A percentile compares a stretch with the other conserved stretches of the same genome.
These are phyloP conservation scores for Vanilla planifolia DNA, from an alignment of 106 monocot species.

Conservation along the genomic window DNA sequence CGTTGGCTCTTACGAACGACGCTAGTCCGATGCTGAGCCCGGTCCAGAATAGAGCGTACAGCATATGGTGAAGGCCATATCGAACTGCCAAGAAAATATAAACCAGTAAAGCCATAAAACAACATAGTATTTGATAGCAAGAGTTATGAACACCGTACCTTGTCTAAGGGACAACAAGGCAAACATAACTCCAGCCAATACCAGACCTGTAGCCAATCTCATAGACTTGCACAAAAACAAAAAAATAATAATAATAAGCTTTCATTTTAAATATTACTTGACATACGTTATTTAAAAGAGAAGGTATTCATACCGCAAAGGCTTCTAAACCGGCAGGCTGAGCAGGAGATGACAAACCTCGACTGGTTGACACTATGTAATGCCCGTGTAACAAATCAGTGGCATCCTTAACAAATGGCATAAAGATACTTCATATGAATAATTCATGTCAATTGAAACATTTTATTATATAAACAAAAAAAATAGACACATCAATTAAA, in stretches of 20 bases:
- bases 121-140: background rate
- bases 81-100: constrained; percentile 36
- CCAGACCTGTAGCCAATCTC: constrained; percentile 44
- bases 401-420: constrained; percentile 44
- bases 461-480: constrained; percentile 3
- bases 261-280: no score
- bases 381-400: constrained; percentile 96
- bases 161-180: constrained; percentile 63
- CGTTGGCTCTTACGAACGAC: constrained; percentile 64
- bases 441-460: background rate
- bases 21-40: constrained; percentile 50
- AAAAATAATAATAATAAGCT: background rate
- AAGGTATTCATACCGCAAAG: constrained; percentile 42
- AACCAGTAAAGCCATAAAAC: background rate
- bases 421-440: background rate
- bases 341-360: constrained; percentile 47
- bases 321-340: constrained; percentile 43
- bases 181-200: constrained; percentile 54
- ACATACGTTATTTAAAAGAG: background rate
- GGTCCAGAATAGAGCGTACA: constrained; percentile 57
- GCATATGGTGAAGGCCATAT: constrained; percentile 36
- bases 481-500: background rate
- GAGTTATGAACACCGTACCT: constrained; percentile 35
- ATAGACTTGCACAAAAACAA: constrained; percentile 32
- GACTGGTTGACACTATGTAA: constrained; percentile 73